Evolutionary conservation across 306 rosid species (phyloP).

Genomic region (Potentilla sterilis): DNA sequence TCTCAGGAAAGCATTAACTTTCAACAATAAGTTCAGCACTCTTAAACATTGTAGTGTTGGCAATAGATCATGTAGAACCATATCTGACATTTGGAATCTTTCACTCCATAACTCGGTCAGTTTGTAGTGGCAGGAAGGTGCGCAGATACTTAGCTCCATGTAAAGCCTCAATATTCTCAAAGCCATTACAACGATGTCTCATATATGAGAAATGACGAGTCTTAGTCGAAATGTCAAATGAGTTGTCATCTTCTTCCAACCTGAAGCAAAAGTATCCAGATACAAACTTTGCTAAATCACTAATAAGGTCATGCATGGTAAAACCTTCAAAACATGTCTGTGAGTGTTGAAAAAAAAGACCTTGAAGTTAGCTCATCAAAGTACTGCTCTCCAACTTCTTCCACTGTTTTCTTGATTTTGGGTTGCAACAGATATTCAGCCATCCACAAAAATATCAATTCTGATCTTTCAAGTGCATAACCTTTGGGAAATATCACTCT

Average conservation of each 20-base stretch:
- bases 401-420: background rate
- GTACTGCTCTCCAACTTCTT: slow-evolving; percentile 20
- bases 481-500: slow-evolving; percentile 26
- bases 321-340: background rate
- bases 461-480: slow-evolving; percentile 13
- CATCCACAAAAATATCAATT: slow-evolving; percentile 35
- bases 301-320: background rate
- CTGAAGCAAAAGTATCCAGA: background rate
- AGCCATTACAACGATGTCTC: background rate
- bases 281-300: slow-evolving; percentile 6
- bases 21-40: too few relatives aligned
- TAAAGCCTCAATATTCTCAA: slow-evolving; percentile 1
- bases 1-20: too few relatives aligned
- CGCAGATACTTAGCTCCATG: background rate
- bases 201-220: slow-evolving; percentile 1
- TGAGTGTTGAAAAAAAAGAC: slow-evolving; percentile 20
- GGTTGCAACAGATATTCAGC: slow-evolving; percentile 28
- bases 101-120: background rate
- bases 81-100: background rate
- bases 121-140: background rate
- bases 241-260: background rate
- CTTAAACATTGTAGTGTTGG: background rate
- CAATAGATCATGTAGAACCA: background rate
- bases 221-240: background rate
- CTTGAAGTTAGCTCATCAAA: slow-evolving; percentile 23